A percentile compares a stretch with the other conserved stretches of the same genome.
phyloP scores from a whole-genome alignment of 306 rosid genomes.

The Prunus armeniaca region DNA sequence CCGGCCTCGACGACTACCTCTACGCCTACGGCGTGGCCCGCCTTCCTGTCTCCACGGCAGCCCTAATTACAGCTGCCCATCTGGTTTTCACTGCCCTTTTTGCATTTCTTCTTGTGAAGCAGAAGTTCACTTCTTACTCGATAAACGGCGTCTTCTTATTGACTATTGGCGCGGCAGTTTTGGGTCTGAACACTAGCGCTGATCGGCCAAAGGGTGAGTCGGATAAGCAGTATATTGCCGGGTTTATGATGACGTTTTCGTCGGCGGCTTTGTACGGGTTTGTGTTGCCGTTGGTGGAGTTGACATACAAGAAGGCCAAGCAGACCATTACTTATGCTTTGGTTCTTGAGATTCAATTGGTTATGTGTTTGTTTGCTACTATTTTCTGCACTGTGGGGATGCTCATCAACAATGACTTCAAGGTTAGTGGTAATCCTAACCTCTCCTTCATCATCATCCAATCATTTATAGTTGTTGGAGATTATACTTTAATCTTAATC shows the following conservation, averaged over 20 bases:
- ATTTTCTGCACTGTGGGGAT: slow-evolving; percentile 64
- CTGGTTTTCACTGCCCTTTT: slow-evolving; percentile 71
- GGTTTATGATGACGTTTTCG: slow-evolving; percentile 63
- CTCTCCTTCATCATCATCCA: too few species aligned
- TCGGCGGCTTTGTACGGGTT: slow-evolving; percentile 72
- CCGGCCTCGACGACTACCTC: slow-evolving; percentile 62
- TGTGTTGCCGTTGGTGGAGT: slow-evolving; percentile 66
- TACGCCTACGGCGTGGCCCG: slow-evolving; percentile 63
- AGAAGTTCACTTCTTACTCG: slow-evolving; percentile 57
- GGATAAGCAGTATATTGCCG: slow-evolving; percentile 35
- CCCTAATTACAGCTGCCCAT: slow-evolving; percentile 58
- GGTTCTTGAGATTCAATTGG: slow-evolving; percentile 80
- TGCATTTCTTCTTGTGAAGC: slow-evolving; percentile 49
- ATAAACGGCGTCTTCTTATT: slow-evolving; percentile 59
- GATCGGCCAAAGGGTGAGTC: slow-evolving; percentile 75
- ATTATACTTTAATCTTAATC: too few species aligned
- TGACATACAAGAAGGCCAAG: slow-evolving; percentile 51
- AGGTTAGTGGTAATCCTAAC: slow-evolving; percentile 34
- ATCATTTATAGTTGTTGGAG: too few species aligned
- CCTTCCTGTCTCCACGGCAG: slow-evolving; percentile 62
- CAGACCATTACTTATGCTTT: slow-evolving; percentile 56
- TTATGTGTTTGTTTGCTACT: slow-evolving; percentile 69
- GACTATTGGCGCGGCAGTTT: slow-evolving; percentile 55
- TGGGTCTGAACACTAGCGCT: slow-evolving; percentile 54
- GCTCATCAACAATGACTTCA: slow-evolving; percentile 67